Conservation (phyloP, 371 early-diverging fungal genomes). For the Mucor indicus region DNA sequence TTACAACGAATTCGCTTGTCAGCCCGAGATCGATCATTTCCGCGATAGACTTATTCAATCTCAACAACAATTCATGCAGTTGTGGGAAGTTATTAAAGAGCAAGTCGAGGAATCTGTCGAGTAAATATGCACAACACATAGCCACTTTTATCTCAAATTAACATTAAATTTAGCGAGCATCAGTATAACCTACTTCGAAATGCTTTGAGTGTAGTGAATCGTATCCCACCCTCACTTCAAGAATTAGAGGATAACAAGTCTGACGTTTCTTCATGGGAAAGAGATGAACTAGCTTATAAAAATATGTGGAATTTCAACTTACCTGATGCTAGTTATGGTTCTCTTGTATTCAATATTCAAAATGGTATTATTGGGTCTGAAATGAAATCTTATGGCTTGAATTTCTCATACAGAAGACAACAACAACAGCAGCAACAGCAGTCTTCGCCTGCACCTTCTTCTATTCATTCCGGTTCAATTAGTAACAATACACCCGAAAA, state of each 20-base stretch:
- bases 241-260: conserved; percentile 13
- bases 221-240: conserved; percentile 39
- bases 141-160: not conserved
- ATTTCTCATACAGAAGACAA: conserved; percentile 55
- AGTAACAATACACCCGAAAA: conserved; percentile 10
- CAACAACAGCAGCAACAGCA: conserved; percentile 12
- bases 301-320: conserved; percentile 71
- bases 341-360: conserved; percentile 51
- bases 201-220: conserved; percentile 56
- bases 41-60: conserved; percentile 53
- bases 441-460: conserved; percentile 12
- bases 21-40: conserved; percentile 59
- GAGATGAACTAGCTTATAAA: conserved; percentile 60
- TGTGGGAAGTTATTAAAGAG: conserved; percentile 59
- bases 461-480: not conserved
- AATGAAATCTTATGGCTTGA: conserved; percentile 58
- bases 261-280: conserved; percentile 14
- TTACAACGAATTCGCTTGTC: conserved; percentile 66
- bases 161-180: conserved; percentile 48
- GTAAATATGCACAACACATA: conserved; percentile 43
- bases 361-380: conserved; percentile 54
- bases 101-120: conserved; percentile 59
- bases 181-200: conserved; percentile 53
- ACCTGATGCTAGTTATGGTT: conserved; percentile 62
- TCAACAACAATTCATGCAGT: conserved; percentile 55